Percentiles rank a stretch among this genome's conserved stretches.
Evolutionary conservation across 2,329 filamentous ascomycete genomes (phyloP).

Genomic region (Eutypa lata): DNA sequence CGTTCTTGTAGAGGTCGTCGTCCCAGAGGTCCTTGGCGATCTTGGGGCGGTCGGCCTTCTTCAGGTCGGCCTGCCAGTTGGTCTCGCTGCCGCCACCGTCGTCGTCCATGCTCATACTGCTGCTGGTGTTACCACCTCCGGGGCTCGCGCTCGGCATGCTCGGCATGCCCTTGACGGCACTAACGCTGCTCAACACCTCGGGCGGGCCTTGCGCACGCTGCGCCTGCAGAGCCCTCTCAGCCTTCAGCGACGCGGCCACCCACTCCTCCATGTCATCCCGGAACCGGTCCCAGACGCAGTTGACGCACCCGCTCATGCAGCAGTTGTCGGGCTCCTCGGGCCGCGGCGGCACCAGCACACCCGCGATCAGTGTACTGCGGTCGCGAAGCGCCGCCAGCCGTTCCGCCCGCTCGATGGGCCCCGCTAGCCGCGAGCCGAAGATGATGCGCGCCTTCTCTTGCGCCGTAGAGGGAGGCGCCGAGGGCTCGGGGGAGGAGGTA

Average conservation of each 20-base stretch:
- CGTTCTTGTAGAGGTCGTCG: constrained; percentile 70
- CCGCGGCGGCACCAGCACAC: constrained; percentile 76
- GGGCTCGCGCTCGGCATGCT: constrained; percentile 17
- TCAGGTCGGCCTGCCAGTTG: constrained; percentile 52
- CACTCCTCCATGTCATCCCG: constrained; percentile 91
- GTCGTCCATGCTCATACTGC: constrained; percentile 66
- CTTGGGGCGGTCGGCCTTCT: constrained; percentile 34
- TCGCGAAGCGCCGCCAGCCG: constrained; percentile 55
- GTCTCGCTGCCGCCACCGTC: constrained; percentile 73
- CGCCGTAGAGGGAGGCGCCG: constrained; percentile 39
- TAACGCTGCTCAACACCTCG: constrained; percentile 7
- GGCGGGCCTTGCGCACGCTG: constrained; percentile 24
- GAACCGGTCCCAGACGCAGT: constrained; percentile 93
- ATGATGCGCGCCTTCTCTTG: constrained; percentile 63
- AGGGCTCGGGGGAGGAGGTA: constrained; percentile 32
- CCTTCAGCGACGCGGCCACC: constrained; percentile 63
- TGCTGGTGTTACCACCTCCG: constrained; percentile 18
- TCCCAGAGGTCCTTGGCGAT: constrained; percentile 54
- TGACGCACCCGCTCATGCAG: constrained; percentile 98
- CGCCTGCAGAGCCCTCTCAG: constrained; percentile 50
- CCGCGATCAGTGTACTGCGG: constrained; percentile 66
- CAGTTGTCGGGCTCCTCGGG: constrained; percentile 95
- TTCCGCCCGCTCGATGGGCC: constrained; percentile 66
- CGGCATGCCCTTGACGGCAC: constrained; percentile 9
- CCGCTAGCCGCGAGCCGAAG: constrained; percentile 77